Evolutionary conservation across 306 rosid genomes (phyloP).

Genomic region (Pachyrhizus erosus): DNA sequence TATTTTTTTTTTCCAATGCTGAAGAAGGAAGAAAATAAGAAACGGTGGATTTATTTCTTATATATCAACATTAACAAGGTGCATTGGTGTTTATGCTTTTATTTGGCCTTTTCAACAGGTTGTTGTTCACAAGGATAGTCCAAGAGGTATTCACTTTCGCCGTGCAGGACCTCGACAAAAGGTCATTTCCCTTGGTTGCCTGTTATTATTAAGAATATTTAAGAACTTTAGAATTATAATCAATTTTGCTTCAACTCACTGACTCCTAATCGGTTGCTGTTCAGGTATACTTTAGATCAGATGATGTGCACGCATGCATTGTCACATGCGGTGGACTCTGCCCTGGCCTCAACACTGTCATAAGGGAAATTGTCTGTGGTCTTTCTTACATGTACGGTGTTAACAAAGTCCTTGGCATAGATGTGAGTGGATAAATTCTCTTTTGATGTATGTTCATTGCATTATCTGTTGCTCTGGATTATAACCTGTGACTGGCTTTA

Average conservation of each 20-base stretch:
- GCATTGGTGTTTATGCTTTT: constrained; percentile 28
- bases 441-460: constrained; percentile 10
- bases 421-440: constrained; percentile 64
- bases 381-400: constrained; percentile 94
- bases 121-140: constrained; percentile 82
- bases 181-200: constrained; percentile 48
- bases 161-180: constrained; percentile 97
- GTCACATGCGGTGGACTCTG: constrained; percentile 99
- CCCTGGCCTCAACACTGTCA: constrained; percentile 98
- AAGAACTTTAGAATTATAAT: too few relatives aligned
- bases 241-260: background rate
- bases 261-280: constrained; percentile 7
- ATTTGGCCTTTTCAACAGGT: constrained; percentile 52
- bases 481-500: background rate
- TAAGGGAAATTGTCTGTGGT: constrained; percentile 93
- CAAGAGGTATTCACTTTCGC: constrained; percentile 88
- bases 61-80: constrained; percentile 20
- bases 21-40: background rate
- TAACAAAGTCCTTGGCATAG: constrained; percentile 79
- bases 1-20: background rate
- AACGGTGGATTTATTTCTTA: constrained; percentile 6
- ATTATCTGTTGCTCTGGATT: constrained; percentile 30
- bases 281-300: constrained; percentile 81
- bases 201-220: constrained; percentile 13
- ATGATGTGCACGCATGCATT: constrained; percentile 86